Base-by-base conservation (phyloP, 1,284 basidiomycete species). In the Caloboletus firmus region DNA sequence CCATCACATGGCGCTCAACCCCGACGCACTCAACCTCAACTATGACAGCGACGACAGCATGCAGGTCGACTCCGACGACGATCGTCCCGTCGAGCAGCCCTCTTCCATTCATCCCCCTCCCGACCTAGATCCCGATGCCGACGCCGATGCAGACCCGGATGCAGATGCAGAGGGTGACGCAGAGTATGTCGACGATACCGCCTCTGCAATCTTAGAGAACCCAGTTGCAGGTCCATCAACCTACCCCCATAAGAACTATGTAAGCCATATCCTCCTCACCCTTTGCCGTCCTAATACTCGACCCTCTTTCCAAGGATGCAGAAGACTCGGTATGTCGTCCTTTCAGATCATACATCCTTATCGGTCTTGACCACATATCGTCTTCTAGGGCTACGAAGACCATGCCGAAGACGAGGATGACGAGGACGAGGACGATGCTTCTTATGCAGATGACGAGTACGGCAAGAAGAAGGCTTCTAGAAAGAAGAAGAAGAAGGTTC, bases 361-460 rank as follows among this genome's bases (percentile, higher is more conserved):
- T 59, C 62, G 51, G 50, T 59, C 30, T 59, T 62, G 48, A 58
- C 56, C 50, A 42, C 63, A 56, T 61, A 62, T 48, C 58, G 40
- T 60, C 54, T 40, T 60, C 35, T 63, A 89, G 87, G 87, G 86
- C 50, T 89, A 87, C 62, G 87, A 88, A 52, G 82, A 84, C 63
- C 74, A 74, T 30, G 76, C 70, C 13, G 79, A 82, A 54, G 78
- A 83, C 34, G 79, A 82, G 40, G 71, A 72, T 3, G 24, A 24
- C 1, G 78, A 79, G 0, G 78, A 81, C 50, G 83, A 85, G 30
- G 85, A 86, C 59, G 89, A 89, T 64, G 85, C 80, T 58, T 87
- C 87, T 44, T 91, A 89, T 67, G 88, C 80, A 31, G 88, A 89
- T 64, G 84, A 87, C 64, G 85, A 86, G 67, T 87, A 87, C 67